A percentile compares a stretch with the other conserved stretches of the same genome.
Conservation (phyloP, 345 rosid species). For the Eucalyptus tenuipes region DNA sequence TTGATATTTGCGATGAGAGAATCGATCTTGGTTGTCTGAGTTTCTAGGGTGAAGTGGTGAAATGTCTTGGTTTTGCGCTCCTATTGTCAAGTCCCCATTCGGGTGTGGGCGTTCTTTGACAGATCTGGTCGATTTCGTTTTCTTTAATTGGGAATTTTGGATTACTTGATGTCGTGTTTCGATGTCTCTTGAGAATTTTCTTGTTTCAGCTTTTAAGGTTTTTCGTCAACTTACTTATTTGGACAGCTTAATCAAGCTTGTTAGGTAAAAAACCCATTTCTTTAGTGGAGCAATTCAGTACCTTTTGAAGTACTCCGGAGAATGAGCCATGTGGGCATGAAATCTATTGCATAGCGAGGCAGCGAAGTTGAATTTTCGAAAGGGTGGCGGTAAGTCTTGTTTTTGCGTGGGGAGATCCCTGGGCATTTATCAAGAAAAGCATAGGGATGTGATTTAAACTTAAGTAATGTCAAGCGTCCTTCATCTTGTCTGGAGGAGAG, state of each 20-base stretch:
- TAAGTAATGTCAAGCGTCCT: background rate
- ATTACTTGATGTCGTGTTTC: background rate
- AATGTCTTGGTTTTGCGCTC: background rate
- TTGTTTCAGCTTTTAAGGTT: background rate
- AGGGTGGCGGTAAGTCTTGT: background rate
- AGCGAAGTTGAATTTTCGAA: background rate
- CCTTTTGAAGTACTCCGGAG: background rate
- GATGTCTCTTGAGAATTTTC: background rate
- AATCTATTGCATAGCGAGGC: background rate
- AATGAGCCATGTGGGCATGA: background rate
- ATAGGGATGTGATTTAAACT: background rate
- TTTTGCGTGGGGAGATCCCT: background rate
- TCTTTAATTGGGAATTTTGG: background rate
- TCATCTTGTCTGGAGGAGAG: background rate
- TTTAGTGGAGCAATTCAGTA: background rate
- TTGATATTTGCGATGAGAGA: background rate
- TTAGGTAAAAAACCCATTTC: background rate
- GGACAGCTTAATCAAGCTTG: background rate
- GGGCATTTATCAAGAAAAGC: background rate
- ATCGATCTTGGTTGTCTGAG: background rate
- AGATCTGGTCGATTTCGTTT: background rate
- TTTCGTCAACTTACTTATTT: background rate
- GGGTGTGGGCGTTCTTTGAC: background rate
- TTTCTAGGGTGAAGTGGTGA: background rate
- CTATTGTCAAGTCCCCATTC: background rate